A percentile compares a stretch with the other conserved stretches of the same genome.
These are phyloP conservation scores for Rostrohypoxylon terebratum DNA, from an alignment of 495 filamentous ascomycete species.

Conservation along the genomic window DNA sequence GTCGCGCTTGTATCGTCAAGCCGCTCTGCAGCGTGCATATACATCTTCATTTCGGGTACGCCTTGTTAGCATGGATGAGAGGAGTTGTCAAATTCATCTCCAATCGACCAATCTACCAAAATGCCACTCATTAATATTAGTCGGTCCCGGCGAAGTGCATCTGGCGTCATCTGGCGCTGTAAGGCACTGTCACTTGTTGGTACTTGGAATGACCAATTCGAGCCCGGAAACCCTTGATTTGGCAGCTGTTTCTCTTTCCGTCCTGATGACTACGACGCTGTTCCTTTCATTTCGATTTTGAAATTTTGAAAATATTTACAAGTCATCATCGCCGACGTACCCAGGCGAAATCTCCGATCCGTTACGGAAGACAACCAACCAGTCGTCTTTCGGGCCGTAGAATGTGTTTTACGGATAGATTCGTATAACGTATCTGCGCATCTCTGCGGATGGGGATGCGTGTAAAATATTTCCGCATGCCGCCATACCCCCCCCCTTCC, in stretches of 20 bases:
- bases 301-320: slow-evolving; percentile 13
- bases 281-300: slow-evolving; percentile 44
- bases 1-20: slow-evolving; percentile 37
- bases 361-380: slow-evolving; percentile 3
- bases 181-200: slow-evolving; percentile 15
- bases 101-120: neutral
- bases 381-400: slow-evolving; percentile 21
- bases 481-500: slow-evolving; percentile 8
- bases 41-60: slow-evolving; percentile 32
- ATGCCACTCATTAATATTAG: slow-evolving; percentile 25
- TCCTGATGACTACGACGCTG: slow-evolving; percentile 5
- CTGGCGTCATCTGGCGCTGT: slow-evolving; percentile 1
- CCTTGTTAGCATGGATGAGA: slow-evolving; percentile 29
- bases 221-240: slow-evolving; percentile 18
- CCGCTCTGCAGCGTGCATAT: slow-evolving; percentile 33
- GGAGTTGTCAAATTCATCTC: slow-evolving; percentile 23
- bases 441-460: slow-evolving; percentile 15
- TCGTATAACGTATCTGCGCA: neutral
- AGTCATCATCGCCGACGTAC: slow-evolving; percentile 4
- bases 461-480: slow-evolving; percentile 21
- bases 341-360: slow-evolving; percentile 21
- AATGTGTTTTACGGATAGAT: slow-evolving; percentile 9
- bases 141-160: slow-evolving; percentile 31
- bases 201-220: slow-evolving; percentile 21
- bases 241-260: slow-evolving; percentile 25